These are phyloP conservation scores for Puccinia brachypodii DNA, from an alignment of 1,284 basidiomycete genomes.

Conservation along the genomic window DNA sequence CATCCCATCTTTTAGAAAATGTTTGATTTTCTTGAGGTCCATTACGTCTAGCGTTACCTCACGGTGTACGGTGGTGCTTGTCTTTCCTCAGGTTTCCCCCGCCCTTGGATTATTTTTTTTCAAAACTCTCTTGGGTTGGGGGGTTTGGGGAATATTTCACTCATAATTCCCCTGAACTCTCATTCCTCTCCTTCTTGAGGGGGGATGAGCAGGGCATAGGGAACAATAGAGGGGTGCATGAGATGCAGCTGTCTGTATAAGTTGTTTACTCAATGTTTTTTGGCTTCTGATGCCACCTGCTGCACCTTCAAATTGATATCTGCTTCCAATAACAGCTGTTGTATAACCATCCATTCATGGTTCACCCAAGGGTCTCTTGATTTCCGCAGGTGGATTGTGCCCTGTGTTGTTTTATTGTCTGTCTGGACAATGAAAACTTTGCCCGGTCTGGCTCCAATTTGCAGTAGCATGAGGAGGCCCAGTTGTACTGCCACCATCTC, in stretches of 20 bases:
- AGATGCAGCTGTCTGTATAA: too few relatives aligned
- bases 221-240: background rate
- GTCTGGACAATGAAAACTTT: background rate
- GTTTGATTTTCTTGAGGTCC: background rate
- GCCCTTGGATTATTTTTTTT: too few relatives aligned
- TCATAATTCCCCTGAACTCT: too few relatives aligned
- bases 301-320: too few relatives aligned
- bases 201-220: background rate
- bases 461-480: background rate
- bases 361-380: background rate
- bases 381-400: background rate
- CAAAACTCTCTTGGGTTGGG: too few relatives aligned
- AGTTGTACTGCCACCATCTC: background rate
- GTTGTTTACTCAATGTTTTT: too few relatives aligned
- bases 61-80: background rate
- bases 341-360: background rate
- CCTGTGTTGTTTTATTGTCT: background rate
- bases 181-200: background rate
- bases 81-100: background rate
- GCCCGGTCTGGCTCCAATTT: background rate
- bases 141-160: too few relatives aligned
- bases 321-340: background rate
- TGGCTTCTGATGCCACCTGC: too few relatives aligned
- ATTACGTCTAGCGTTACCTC: background rate
- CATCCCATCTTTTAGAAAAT: background rate